phyloP scores from a whole-genome alignment of 73 alveolate species.

The Paramecium octaurelia region DNA sequence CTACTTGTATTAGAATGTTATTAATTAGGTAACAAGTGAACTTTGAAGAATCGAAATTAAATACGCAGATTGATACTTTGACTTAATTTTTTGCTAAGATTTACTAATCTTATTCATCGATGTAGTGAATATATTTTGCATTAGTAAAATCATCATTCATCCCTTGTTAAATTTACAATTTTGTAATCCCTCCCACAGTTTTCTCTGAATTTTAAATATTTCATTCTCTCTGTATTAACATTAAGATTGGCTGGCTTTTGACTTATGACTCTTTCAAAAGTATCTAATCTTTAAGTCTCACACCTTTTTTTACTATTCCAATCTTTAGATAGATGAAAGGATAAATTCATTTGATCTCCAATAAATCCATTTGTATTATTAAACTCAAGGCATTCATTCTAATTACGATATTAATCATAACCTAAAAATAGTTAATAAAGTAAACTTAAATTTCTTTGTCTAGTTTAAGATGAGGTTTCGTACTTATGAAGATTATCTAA shows the following conservation, averaged over 20 bases:
- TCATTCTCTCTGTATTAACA: background rate
- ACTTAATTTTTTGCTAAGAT: background rate
- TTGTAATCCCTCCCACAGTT: background rate
- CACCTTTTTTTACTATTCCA: background rate
- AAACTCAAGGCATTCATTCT: background rate
- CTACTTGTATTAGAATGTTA: background rate
- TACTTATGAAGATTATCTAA: background rate
- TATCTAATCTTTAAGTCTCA: background rate
- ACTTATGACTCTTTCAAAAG: background rate
- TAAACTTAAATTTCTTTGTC: background rate
- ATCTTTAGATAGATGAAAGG: background rate
- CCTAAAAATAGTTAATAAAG: background rate
- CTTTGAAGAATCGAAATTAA: background rate
- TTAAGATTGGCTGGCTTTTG: background rate
- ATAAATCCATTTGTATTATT: background rate
- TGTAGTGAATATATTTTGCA: constrained; percentile 1
- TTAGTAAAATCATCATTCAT: background rate
- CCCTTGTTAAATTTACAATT: background rate
- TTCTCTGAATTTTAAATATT: background rate
- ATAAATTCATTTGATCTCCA: background rate
- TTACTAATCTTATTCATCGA: background rate
- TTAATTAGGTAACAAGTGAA: background rate
- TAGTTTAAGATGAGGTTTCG: background rate
- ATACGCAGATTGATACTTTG: background rate
- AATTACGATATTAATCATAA: background rate